Evolutionary conservation across 139 green algal species (phyloP), one percentile per base, ranked within the genome.

Genomic region (Chlorella ohadii): DNA sequence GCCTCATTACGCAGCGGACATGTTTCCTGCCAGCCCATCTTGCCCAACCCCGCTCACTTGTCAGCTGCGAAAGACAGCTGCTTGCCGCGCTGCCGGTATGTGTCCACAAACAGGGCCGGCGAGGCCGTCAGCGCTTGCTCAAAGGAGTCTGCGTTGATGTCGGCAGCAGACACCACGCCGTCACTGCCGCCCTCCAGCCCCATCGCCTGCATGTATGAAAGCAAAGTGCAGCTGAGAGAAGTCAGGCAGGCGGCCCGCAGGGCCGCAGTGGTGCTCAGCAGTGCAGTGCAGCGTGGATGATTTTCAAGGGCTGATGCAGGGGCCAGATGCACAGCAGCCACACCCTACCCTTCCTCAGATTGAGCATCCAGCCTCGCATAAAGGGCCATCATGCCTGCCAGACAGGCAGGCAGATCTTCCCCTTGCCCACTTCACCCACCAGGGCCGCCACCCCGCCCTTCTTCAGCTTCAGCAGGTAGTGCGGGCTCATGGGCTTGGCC

Each of bases 401-500:
- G n/a, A n/a, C n/a, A 9, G 23, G 20, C 59, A 66, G 23, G 19
- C 20, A 2, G 59, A 9, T 66, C n/a, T 22, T 36, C 23, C 2
- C 15, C 1, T 4, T 0, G 15, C 4, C 16, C 67, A 31, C 34
- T 1, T 3, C 33, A 27, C 31, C 65, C 76, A 82, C 59, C 76
- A 59, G 27, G 1, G 76, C 76, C 76, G 59, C 20, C 31, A 36
- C 74, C 3, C 27, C 57, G 7, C 76, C 76, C 76, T 82, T 82
- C 76, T 72, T 82, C 12, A 82, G 36, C 76, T 82, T 82, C 0
- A 82, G 27, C 34, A 31, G 25, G 36, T 82, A 82, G 56, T 57
- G 28, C 0, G 76, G 76, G 36, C 59, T 72, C 76, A 72, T 57
- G 4, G 76, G 56, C 36, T 72, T 82, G 3, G 1, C 0, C 76